phyloP scores from a whole-genome alignment of 129 eudicot species.

The Pittosporum tobira region DNA sequence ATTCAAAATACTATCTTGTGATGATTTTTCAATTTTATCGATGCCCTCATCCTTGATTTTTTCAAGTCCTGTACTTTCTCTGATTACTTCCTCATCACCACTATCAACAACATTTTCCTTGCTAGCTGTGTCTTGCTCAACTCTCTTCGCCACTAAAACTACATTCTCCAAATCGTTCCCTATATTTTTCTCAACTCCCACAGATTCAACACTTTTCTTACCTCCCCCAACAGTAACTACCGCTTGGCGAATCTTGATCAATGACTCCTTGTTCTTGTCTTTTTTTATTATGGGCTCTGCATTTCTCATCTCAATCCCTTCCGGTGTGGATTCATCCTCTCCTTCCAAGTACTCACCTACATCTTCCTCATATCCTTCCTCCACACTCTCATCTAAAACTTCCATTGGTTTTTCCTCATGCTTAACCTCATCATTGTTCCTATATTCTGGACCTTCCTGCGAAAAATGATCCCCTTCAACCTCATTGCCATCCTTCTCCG shows the following conservation, averaged over 20 bases:
- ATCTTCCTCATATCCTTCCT: conserved; percentile 2
- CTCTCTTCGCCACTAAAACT: conserved; percentile 2
- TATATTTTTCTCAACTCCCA: no score
- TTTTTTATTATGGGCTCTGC: background rate
- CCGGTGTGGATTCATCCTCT: conserved; percentile 6
- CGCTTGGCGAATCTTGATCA: conserved; percentile 18
- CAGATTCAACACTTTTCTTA: conserved; percentile 15
- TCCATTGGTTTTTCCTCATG: background rate
- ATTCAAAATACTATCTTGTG: conserved; percentile 6
- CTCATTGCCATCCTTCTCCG: conserved; percentile 9
- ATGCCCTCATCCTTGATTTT: conserved; percentile 21
- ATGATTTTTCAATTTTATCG: background rate
- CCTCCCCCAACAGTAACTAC: conserved; percentile 20
- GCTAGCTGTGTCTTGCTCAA: background rate
- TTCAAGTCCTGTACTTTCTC: conserved; percentile 29
- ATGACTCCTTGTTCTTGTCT: conserved; percentile 10
- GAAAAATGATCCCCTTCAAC: background rate
- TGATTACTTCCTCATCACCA: conserved; percentile 14
- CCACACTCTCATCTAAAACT: background rate
- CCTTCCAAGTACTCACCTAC: conserved; percentile 6
- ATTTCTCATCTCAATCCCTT: conserved; percentile 4
- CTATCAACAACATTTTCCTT: background rate
- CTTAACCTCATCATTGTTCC: background rate
- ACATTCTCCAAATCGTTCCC: background rate
- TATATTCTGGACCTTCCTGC: background rate